A percentile compares a stretch with the other conserved stretches of the same genome.
phyloP scores from a whole-genome alignment of 2,329 filamentous ascomycete species.

The Colletotrichum somersetense region DNA sequence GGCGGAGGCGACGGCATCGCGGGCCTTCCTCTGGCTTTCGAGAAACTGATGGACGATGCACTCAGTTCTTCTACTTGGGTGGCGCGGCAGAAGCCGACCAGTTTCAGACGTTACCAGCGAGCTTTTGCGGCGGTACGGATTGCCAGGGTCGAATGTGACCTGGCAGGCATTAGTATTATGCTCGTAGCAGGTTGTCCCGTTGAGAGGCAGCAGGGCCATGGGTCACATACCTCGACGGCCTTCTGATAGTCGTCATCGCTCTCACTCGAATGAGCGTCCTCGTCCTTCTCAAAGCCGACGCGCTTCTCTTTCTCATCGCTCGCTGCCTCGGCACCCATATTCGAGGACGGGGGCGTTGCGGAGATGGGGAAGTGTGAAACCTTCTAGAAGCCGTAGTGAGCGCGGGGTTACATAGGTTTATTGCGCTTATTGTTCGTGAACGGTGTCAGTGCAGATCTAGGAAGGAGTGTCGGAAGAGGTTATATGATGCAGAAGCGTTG shows the following conservation, averaged over 20 bases:
- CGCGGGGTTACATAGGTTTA: conserved; percentile 27
- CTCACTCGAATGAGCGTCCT: conserved; percentile 57
- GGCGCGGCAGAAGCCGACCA: conserved; percentile 52
- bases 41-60: conserved; percentile 76
- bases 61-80: conserved; percentile 60
- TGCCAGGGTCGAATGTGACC: conserved; percentile 73
- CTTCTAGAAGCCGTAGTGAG: conserved; percentile 15
- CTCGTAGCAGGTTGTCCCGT: not conserved
- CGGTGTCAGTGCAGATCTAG: conserved; percentile 1
- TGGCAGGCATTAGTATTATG: conserved; percentile 45
- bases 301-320: conserved; percentile 45
- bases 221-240: conserved; percentile 62
- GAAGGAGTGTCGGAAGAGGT: not conserved
- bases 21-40: conserved; percentile 64
- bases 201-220: not conserved
- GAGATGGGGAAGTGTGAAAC: conserved; percentile 2
- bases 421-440: conserved; percentile 14
- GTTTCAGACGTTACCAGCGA: conserved; percentile 69
- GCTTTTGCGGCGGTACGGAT: conserved; percentile 74
- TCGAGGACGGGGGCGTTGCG: not conserved
- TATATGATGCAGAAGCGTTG: not conserved
- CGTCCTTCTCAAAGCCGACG: conserved; percentile 48
- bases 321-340: conserved; percentile 16
- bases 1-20: conserved; percentile 43
- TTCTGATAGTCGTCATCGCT: conserved; percentile 64